Evolutionary conservation across 2,329 filamentous ascomycete species (phyloP), one percentile per base, ranked within the genome.

Genomic region (Cercospora zeae-maydis): DNA sequence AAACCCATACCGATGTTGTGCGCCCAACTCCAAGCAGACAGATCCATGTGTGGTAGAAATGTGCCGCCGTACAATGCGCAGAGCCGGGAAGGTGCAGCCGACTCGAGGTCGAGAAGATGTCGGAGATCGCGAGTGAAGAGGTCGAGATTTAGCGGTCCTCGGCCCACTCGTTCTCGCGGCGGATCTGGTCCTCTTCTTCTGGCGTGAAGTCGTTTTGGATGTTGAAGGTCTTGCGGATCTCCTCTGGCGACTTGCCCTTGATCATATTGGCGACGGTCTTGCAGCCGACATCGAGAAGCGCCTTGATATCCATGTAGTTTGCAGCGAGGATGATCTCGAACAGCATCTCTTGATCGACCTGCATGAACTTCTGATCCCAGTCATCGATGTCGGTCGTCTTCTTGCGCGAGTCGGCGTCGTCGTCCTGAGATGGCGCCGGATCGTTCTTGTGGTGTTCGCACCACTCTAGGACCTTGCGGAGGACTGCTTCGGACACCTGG

Each of bases 241-340:
- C 95, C 78, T 99, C 95, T 2, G 95, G 95, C 0, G 92, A 96
- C 85, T 99, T 99, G 81, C 95, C 95, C 90, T 99, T 99, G 84
- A 99, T 99, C 95, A 99, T 99, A 81, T 99, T 99, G 66, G 95
- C 95, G 14, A 99, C 95, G 0, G 95, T 99, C 86, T 99, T 99
- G 87, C 95, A 99, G 66, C 95, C 95, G 64, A 98, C 93, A 69
- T 99, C 95, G 30, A 99, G 88, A 1, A 99, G 89, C 1, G 92
- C 90, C 85, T 98, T 99, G 83, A 99, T 99, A 71, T 99, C 95
- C 64, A 99, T 89, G 78, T 98, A 99, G 84, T 99, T 99, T 73
- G 93, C 92, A 3, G 95, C 95, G 27, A 99, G 84, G 71, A 99
- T 99, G 75, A 99, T 98, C 82, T 99, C 95, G 71, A 99, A 99